Evolutionary conservation across 106 monocot species (phyloP), one percentile per base, ranked within the genome.

Genomic region (Triglochin maritima): DNA sequence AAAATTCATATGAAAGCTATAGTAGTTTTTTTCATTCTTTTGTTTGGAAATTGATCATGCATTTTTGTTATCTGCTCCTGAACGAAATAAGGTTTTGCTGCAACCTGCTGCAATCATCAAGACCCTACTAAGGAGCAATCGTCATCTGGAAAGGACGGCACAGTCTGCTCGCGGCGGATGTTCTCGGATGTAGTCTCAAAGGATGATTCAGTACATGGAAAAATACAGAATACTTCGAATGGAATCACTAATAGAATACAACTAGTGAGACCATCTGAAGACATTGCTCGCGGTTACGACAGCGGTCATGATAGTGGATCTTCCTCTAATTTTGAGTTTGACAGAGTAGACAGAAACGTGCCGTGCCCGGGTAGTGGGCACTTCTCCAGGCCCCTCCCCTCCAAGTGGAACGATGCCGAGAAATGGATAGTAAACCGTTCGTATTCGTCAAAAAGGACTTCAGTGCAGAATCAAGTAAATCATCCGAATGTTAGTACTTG

Each of bases 391-490:
- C 81, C 84, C 16, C 15, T 91, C 47, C 91, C 91, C 12, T 96
- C 96, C 0, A 96, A 96, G 67, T 96, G 96, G 96, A 91, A 91
- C 64, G 96, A 91, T 74, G 96, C 88, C 1, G 91, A 96, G 73
- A 88, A 91, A 72, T 91, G 90, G 96, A 74, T 96, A 13, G 50
- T 79, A 1, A 77, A 72, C 45, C 67, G 79, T 15, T 60, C 78
- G 2, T 83, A 81, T 72, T 58, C 51, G 54, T 69, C 63, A 12
- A 96, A 83, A 72, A 96, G 74, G 72, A 51, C 69, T 46, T 59
- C 57, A 16, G 43, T 59, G 6, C 77, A 70, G 46, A 64, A 67
- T 41, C 81, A 69, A 4, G 77, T 70, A 54, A 66, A 47, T 60
- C 67, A 70, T 4, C 59, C n/a, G 13, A 54, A 74, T 50, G 58